These are phyloP conservation scores for Capniomyces stellatus DNA, from an alignment of 371 early-diverging fungal genomes.

Conservation along the genomic window DNA sequence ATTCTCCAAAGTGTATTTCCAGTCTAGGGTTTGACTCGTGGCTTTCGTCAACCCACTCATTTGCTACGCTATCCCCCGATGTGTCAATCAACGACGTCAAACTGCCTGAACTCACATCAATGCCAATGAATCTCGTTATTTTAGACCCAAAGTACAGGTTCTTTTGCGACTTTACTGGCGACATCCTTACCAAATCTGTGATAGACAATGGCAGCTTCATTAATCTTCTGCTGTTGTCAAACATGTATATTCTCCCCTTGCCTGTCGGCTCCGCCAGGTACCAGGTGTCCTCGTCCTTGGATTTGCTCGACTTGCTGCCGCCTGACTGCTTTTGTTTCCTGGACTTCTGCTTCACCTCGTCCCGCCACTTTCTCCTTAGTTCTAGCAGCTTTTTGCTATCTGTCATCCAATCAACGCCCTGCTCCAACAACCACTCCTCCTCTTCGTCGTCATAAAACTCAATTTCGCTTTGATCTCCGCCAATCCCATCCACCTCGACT, in stretches of 20 bases:
- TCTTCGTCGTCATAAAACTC: conserved; percentile 9
- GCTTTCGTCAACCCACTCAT: neutral
- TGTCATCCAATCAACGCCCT: conserved; percentile 23
- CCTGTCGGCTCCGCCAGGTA: conserved; percentile 66
- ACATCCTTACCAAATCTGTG: conserved; percentile 38
- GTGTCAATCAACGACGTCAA: conserved; percentile 13
- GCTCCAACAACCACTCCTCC: conserved; percentile 23
- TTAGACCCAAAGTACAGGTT: conserved; percentile 49
- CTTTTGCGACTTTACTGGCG: conserved; percentile 37
- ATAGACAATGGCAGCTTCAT: conserved; percentile 56
- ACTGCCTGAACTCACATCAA: conserved; percentile 49
- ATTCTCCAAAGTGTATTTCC: neutral
- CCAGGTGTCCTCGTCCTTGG: conserved; percentile 20
- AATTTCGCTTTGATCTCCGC: no score
- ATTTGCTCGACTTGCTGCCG: neutral
- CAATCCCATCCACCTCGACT: neutral
- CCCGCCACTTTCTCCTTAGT: conserved; percentile 16
- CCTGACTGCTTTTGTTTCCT: conserved; percentile 6
- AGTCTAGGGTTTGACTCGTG: neutral
- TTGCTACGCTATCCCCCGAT: neutral
- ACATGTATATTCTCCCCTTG: conserved; percentile 50
- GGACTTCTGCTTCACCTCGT: conserved; percentile 10
- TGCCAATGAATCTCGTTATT: conserved; percentile 38
- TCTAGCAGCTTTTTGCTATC: conserved; percentile 14
- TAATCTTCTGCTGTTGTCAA: conserved; percentile 33